Base-by-base conservation (phyloP, 805 yeast genomes). In the Hanseniaspora meyeri region DNA sequence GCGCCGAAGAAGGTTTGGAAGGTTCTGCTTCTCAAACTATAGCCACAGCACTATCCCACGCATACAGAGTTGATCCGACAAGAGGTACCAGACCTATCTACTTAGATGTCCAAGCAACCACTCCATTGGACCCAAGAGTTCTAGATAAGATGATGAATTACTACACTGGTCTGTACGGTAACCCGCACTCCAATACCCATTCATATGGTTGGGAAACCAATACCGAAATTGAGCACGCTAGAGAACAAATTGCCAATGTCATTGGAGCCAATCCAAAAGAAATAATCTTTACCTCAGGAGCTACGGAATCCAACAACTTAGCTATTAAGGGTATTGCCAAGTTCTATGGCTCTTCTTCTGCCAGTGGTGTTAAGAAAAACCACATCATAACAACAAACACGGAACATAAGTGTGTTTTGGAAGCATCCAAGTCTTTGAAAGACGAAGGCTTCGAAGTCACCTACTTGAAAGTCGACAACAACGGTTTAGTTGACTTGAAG, bases 141-240 rank as follows among this genome's bases (percentile, higher is more conserved):
- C 72, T 93, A 62, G 96, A 87, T 67, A 83, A 81, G 62, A 88
- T 87, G 95, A 68, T 87, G 62, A 80, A 79, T 63, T 88, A 83
- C 66, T 85, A 80, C 69, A 91, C 97, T 2, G 97, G 97, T 4
- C 75, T 87, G 57, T 93, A 88, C 68, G 99, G 99, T 60, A 93
- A 93, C 69, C 99, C 99, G 24, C 99, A 93, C 71, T 88, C 96
- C 6, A 82, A 93, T 58, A 93, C 98, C 1, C 99, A 93, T 68
- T 79, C 95, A 6, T 93, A 91, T 68, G 99, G 99, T 38, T 93
- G 99, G 99, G 99, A 93, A 72, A 87, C 98, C 3, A 96, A 91
- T 58, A 79, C 78, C 60, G 96, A 84, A 58, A 93, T 93, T 17
- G 98, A 93, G 66, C 72, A 73, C 51, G 96, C 98, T 6, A 79